Evolutionary conservation across 2,329 filamentous ascomycete species (phyloP).

Genomic region (Zymoseptoria passerinii): DNA sequence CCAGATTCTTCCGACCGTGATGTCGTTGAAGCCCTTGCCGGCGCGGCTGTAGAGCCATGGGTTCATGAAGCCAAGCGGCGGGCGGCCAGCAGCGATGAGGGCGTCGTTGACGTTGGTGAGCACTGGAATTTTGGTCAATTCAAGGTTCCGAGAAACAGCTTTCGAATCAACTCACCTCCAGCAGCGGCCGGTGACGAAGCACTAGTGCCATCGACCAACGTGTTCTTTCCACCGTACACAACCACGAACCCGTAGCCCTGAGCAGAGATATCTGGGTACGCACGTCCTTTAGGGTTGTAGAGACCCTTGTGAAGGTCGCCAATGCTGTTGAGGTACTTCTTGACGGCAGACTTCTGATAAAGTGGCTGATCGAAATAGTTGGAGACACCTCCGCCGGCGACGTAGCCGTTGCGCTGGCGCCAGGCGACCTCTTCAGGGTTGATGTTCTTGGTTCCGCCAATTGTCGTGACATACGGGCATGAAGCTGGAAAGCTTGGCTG

Average conservation of each 20-base stretch:
- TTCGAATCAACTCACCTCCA: conserved; percentile 20
- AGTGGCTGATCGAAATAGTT: conserved; percentile 35
- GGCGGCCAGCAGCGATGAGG: conserved; percentile 42
- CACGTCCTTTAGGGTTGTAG: conserved; percentile 38
- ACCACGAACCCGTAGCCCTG: conserved; percentile 45
- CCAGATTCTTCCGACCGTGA: conserved; percentile 31
- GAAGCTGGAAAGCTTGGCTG: conserved; percentile 39
- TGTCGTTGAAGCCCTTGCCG: conserved; percentile 45
- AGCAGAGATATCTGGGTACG: conserved; percentile 40
- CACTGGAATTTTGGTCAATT: conserved; percentile 30
- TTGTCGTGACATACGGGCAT: conserved; percentile 40
- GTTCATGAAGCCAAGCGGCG: conserved; percentile 51
- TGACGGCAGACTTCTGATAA: conserved; percentile 37
- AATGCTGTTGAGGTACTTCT: conserved; percentile 33
- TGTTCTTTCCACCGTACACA: conserved; percentile 37
- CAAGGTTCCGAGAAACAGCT: not conserved
- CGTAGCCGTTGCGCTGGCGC: conserved; percentile 33
- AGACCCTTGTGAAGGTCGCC: conserved; percentile 34
- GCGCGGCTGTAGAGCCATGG: conserved; percentile 49
- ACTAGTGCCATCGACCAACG: conserved; percentile 41
- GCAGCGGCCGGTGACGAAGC: conserved; percentile 52
- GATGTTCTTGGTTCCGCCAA: conserved; percentile 36
- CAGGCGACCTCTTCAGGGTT: conserved; percentile 35
- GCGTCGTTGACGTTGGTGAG: conserved; percentile 55
- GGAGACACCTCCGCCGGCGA: conserved; percentile 37